phyloP scores from a whole-genome alignment of 2,329 filamentous ascomycete genomes.

The Alternaria ventricosa region DNA sequence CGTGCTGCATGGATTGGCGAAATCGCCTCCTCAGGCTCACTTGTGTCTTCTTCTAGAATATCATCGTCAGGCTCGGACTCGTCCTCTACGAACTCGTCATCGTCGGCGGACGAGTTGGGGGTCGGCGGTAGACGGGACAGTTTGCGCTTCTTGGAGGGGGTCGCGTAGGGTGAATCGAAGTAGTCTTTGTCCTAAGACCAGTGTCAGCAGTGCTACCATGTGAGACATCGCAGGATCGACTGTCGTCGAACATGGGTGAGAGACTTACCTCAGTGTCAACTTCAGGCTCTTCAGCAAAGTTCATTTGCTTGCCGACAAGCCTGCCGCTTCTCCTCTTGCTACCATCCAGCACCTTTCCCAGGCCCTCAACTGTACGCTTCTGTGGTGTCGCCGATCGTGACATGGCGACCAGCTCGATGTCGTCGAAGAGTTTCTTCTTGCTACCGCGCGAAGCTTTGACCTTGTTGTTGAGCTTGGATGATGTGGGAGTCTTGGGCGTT shows the following conservation, averaged over 20 bases:
- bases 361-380: conserved; percentile 5
- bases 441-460: background rate
- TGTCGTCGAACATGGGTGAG: background rate
- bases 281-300: conserved; percentile 8
- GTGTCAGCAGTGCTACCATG: background rate
- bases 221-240: background rate
- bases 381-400: background rate
- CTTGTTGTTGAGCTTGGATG: background rate
- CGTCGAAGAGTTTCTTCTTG: background rate
- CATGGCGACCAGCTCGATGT: background rate
- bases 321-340: conserved; percentile 13
- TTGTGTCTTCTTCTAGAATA: background rate
- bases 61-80: conserved; percentile 20
- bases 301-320: conserved; percentile 13
- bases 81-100: conserved; percentile 25
- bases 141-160: conserved; percentile 20
- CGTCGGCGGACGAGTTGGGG: conserved; percentile 8
- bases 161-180: conserved; percentile 3
- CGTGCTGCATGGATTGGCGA: background rate
- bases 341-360: background rate
- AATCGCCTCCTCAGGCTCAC: background rate
- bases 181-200: conserved; percentile 12
- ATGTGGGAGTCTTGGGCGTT: background rate
- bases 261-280: conserved; percentile 11
- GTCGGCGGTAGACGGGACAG: background rate